Conservation (phyloP, 176 grass and related monocot genomes). For the Panicum miliaceum region DNA sequence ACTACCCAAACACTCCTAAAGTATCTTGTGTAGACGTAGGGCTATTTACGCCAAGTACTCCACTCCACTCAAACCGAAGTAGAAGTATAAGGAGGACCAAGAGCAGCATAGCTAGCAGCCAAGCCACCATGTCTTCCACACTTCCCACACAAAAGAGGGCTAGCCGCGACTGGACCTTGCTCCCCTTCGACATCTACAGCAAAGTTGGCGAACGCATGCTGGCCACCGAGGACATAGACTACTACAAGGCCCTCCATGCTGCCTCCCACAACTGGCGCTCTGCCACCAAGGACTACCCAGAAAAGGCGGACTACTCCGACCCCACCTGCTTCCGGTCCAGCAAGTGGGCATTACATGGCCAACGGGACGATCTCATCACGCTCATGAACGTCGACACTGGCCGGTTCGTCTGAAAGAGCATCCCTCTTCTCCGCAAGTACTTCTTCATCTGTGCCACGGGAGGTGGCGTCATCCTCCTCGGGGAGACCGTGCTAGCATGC, state of each 20-base stretch:
- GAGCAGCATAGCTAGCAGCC: neutral
- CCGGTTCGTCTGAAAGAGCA: neutral
- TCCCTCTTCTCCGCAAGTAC: neutral
- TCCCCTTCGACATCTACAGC: neutral
- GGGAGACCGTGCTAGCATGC: neutral
- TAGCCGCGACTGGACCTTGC: neutral
- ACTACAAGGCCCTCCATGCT: neutral
- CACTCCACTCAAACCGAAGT: neutral
- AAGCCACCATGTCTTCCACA: neutral
- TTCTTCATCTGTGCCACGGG: neutral
- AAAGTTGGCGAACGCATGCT: neutral
- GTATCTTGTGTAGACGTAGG: neutral
- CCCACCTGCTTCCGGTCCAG: neutral
- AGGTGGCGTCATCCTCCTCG: neutral
- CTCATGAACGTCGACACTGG: slow-evolving; percentile 8
- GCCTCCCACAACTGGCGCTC: neutral
- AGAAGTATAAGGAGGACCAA: neutral
- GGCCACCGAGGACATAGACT: neutral
- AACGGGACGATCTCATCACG: neutral
- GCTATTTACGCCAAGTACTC: neutral
- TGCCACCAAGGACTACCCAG: neutral
- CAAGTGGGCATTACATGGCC: neutral
- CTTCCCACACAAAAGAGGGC: neutral
- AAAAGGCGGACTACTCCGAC: neutral
- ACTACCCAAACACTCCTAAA: neutral